Percentiles rank a stretch among this genome's conserved stretches.
These are phyloP conservation scores for Drechslerella coelobrocha DNA, from an alignment of 2,329 filamentous ascomycete species.

Conservation along the genomic window DNA sequence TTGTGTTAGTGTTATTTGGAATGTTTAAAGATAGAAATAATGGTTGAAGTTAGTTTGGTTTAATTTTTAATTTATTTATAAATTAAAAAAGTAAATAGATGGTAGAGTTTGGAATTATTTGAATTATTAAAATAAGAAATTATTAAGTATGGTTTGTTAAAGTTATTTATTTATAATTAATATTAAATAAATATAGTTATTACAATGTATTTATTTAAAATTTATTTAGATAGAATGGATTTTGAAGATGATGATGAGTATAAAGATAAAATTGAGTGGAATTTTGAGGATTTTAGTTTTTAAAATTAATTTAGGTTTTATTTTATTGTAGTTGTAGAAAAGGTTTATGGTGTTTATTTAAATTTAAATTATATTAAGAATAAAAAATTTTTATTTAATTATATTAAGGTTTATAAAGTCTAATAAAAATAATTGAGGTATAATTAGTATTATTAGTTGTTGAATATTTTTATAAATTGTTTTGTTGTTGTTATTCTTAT, in stretches of 20 bases:
- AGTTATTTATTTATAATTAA: conserved; percentile 7
- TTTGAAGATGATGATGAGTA: conserved; percentile 1
- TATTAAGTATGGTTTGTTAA: conserved; percentile 4
- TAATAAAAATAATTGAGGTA: conserved; percentile 6
- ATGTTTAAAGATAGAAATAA: not conserved
- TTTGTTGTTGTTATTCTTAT: no score
- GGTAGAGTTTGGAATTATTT: conserved; percentile 1
- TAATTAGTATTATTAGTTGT: conserved; percentile 4
- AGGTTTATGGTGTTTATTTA: not conserved
- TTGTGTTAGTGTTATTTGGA: not conserved
- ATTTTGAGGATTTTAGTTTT: conserved; percentile 4
- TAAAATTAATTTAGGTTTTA: not conserved
- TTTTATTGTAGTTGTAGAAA: not conserved
- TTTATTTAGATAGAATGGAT: conserved; percentile 5
- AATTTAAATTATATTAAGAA: conserved; percentile 10
- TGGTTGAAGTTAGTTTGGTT: not conserved
- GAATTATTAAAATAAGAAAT: conserved; percentile 2
- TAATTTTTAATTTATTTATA: conserved; percentile 7
- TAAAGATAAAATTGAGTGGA: not conserved
- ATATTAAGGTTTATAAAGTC: conserved; percentile 1
- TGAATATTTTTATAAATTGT: not conserved
- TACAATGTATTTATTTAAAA: conserved; percentile 8
- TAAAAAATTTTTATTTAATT: conserved; percentile 8
- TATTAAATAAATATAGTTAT: conserved; percentile 7
- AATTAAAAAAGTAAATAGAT: no score